Conservation (phyloP, 1,284 basidiomycete species). For the Kalmanozyma brasiliensis region DNA sequence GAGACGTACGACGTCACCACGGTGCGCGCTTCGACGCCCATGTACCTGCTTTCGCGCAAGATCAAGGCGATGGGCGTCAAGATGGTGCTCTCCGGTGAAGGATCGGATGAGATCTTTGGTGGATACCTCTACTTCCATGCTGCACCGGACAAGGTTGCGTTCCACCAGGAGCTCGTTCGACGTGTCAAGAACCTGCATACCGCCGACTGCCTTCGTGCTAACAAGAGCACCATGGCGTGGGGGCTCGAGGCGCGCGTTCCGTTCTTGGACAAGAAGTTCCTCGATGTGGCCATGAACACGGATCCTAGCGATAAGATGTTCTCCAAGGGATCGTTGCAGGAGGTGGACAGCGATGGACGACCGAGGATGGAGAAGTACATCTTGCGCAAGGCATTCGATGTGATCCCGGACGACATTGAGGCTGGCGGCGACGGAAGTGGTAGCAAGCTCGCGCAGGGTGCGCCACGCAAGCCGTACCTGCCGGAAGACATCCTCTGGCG, state of each 20-base stretch:
- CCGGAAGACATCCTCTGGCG: constrained; percentile 96
- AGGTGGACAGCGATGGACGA: constrained; percentile 73
- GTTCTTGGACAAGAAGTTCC: constrained; percentile 96
- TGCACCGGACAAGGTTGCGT: constrained; percentile 85
- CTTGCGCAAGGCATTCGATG: constrained; percentile 95
- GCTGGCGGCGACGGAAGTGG: constrained; percentile 45
- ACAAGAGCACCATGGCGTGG: constrained; percentile 99
- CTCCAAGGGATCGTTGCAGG: constrained; percentile 80
- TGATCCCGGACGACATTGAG: constrained; percentile 79
- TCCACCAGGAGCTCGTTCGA: constrained; percentile 94
- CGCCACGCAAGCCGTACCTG: constrained; percentile 76
- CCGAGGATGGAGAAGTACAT: constrained; percentile 78
- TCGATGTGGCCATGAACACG: constrained; percentile 92
- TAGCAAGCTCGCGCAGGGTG: constrained; percentile 11
- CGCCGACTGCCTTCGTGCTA: constrained; percentile 95
- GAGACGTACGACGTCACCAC: constrained; percentile 99
- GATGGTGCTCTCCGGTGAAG: constrained; percentile 98
- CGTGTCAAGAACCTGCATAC: constrained; percentile 99
- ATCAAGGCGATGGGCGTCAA: constrained; percentile 99
- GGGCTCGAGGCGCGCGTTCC: constrained; percentile 98
- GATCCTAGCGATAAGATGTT: constrained; percentile 92
- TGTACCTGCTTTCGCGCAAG: constrained; percentile 96
- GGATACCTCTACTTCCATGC: constrained; percentile 99
- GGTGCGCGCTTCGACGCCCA: constrained; percentile 94
- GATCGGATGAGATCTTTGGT: constrained; percentile 96